Base-by-base conservation (phyloP, 202 grass and related monocot genomes). In the Schoenoplectus triqueter region DNA sequence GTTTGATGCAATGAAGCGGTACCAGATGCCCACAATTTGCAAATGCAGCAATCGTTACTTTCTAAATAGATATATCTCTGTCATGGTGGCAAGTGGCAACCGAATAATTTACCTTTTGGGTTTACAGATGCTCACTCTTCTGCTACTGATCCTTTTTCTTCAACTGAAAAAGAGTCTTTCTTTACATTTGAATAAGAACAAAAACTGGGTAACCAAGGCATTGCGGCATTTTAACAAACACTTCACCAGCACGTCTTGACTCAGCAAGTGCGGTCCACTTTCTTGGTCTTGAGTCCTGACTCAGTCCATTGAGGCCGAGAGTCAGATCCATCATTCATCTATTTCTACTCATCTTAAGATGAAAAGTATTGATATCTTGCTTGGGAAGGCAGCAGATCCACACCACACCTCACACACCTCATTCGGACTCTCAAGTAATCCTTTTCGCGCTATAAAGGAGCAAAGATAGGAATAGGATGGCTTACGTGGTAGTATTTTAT, bases 161-260 rank as follows among this genome's bases (percentile, higher is more conserved):
- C 31, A 31, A 31, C 31, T 31, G 31, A 31, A 31, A 31, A 31
- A 31, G 31, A 31, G 31, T 31, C 31, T 31, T 31, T 31, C 31
- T 31, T 31, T 31, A 31, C 31, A 31, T 31, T 31, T 31, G 1
- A 21, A 22, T 31, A 64, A 21, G 4, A 64, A 63, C 4, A 47
- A 47, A 6, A 6, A 47, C 5, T 3, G 1, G 6, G 21, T 59
- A 59, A n/a, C 56, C 13, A 64, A 5, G 39, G 0, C 66, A 15
- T 7, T 44, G 66, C 39, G 66, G 39, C 66, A 69, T 69, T 69
- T 69, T 41, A 69, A 44, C 66, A 42, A 69, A 69, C 66, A 69
- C 66, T 11, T 44, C 2, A 69, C 39, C 4, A 14, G 39, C 66
- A 69, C 39, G 11, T 44, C 4, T 4, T 44, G 39, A 44, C 10